Conservation (phyloP, 2,329 filamentous ascomycete genomes). For the Botrytis byssoidea region DNA sequence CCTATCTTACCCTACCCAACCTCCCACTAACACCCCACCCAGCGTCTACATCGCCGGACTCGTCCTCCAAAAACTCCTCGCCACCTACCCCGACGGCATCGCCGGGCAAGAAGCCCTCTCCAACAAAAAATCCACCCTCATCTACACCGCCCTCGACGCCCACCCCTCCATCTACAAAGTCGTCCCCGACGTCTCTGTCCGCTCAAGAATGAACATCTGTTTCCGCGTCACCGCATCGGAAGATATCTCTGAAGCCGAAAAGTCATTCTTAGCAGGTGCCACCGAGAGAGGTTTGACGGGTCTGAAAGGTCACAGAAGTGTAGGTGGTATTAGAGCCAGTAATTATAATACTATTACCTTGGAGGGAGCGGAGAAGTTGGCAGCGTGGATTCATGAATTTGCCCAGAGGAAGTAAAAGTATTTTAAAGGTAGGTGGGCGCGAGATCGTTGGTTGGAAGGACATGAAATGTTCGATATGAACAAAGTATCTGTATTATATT, state of each 20-base stretch:
- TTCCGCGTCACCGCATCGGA: slow-evolving; percentile 62
- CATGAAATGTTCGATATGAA: background rate
- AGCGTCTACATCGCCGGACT: slow-evolving; percentile 87
- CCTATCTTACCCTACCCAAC: background rate
- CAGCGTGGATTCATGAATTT: slow-evolving; percentile 58
- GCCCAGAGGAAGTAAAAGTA: slow-evolving; percentile 37
- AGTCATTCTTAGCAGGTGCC: slow-evolving; percentile 65
- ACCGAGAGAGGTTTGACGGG: slow-evolving; percentile 68
- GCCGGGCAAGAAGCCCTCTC: slow-evolving; percentile 73
- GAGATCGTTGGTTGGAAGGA: background rate
- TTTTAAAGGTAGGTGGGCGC: background rate
- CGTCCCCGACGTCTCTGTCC: slow-evolving; percentile 70
- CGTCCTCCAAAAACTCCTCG: slow-evolving; percentile 75
- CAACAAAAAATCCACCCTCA: slow-evolving; percentile 68
- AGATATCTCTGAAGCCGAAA: slow-evolving; percentile 62
- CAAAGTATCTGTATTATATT: background rate
- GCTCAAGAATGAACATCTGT: slow-evolving; percentile 94
- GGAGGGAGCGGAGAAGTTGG: slow-evolving; percentile 66
- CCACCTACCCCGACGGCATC: slow-evolving; percentile 65
- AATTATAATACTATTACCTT: slow-evolving; percentile 86
- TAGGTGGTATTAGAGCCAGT: slow-evolving; percentile 80
- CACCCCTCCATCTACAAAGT: slow-evolving; percentile 68
- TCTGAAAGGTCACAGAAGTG: slow-evolving; percentile 86
- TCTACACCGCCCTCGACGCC: slow-evolving; percentile 77
- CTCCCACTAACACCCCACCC: slow-evolving; percentile 18